Evolutionary conservation across 257 asterid genomes (phyloP).

Genomic region (Cynanchum wilfordii): DNA sequence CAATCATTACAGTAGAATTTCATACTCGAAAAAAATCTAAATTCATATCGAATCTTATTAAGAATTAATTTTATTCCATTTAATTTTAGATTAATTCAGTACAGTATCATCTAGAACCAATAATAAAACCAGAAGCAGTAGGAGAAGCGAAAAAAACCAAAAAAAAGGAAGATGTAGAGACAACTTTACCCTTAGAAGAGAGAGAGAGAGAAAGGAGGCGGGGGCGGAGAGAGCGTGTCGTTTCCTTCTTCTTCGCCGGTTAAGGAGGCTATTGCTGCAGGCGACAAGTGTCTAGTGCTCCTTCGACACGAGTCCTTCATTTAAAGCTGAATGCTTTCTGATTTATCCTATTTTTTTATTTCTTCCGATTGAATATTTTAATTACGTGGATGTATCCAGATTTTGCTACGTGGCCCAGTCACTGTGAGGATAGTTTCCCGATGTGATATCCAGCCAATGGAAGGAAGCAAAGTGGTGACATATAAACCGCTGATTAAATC

Average conservation of each 20-base stretch:
- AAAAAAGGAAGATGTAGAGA: background rate
- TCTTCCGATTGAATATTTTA: conserved; percentile 9
- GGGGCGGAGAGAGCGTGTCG: conserved; percentile 59
- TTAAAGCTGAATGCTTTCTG: conserved; percentile 22
- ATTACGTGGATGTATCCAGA: conserved; percentile 15
- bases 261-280: conserved; percentile 39
- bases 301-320: conserved; percentile 32
- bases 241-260: conserved; percentile 64
- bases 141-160: background rate
- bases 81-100: background rate
- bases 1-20: background rate
- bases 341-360: conserved; percentile 4
- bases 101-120: background rate
- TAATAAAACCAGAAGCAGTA: conserved; percentile 4
- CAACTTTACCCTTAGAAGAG: conserved; percentile 38
- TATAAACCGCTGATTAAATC: conserved; percentile 21
- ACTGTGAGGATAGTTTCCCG: conserved; percentile 8
- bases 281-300: conserved; percentile 79
- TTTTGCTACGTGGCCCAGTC: conserved; percentile 54
- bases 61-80: background rate
- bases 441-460: conserved; percentile 36
- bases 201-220: background rate
- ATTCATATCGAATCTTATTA: background rate
- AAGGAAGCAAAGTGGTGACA: conserved; percentile 33
- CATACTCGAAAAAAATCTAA: background rate